Conservation (phyloP, 805 yeast species). For the Lachancea cidri region DNA sequence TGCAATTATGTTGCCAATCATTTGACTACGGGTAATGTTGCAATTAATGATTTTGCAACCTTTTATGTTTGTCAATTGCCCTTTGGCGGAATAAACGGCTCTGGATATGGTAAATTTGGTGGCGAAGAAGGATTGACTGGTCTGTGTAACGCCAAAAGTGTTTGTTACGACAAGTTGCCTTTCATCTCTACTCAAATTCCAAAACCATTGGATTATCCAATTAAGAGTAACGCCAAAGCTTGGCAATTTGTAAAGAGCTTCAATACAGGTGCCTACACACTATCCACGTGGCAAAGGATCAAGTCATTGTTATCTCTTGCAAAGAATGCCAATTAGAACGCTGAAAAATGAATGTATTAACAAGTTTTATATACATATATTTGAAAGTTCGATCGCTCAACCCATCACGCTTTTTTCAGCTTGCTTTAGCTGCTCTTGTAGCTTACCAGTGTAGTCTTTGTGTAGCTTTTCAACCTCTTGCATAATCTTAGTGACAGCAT, state of each 20-base stretch:
- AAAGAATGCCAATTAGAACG: constrained; percentile 31
- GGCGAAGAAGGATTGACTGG: constrained; percentile 97
- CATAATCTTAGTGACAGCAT: constrained; percentile 48
- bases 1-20: constrained; percentile 59
- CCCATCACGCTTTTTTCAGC: constrained; percentile 44
- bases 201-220: constrained; percentile 86
- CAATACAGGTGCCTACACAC: constrained; percentile 80
- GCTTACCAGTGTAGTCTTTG: constrained; percentile 55
- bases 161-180: constrained; percentile 78
- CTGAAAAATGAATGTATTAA: not conserved
- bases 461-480: constrained; percentile 64
- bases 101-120: constrained; percentile 97
- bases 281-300: constrained; percentile 61
- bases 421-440: constrained; percentile 50
- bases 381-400: not conserved
- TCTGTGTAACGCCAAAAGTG: constrained; percentile 77
- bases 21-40: constrained; percentile 83
- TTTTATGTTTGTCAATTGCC: constrained; percentile 94
- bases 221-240: constrained; percentile 70
- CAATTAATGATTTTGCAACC: constrained; percentile 96
- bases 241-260: constrained; percentile 83
- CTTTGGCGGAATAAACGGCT: constrained; percentile 89
- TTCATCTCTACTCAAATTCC: constrained; percentile 82
- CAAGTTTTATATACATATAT: not conserved
- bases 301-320: constrained; percentile 52